Base-by-base conservation (phyloP, 2,329 filamentous ascomycete species). In the Grosmannia serpens region DNA sequence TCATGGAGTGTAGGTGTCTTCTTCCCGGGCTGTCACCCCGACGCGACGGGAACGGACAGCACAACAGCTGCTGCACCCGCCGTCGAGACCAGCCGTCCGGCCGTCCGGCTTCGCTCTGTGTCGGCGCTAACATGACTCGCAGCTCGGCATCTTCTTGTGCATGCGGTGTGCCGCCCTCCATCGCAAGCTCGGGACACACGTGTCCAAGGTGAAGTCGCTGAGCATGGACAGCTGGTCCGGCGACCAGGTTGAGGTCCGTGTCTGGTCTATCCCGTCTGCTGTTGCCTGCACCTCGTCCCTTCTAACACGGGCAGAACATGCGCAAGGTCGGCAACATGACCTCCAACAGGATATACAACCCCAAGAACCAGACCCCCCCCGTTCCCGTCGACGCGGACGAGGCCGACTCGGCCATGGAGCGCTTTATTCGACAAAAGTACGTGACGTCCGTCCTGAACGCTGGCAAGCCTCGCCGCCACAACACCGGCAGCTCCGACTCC, bases 181-280 rank as follows among this genome's bases (percentile, higher is more conserved):
- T 76, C 89, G 94, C 69, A 97, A 97, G 74, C 79, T 99, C 68
- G 94, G 94, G 62, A 97, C 94, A 47, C 94, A 99, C 73, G 90
- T 99, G 63, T 96, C 91, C 64, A 99, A 99, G 73, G 91, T 99
- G 77, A 99, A 99, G 74, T 97, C 91, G 44, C 74, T 99, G 75
- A 97, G 88, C 72, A 97, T 99, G 91, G 94, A 99, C 74, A 94
- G 87, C 65, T 99, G 94, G 94, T 85, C 88, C 54, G 86, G 87
- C 68, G 94, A 97, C 61, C 94, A 99, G 75, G 91, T 99, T 63
- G 94, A 99, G 74, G 91, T 96, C 77, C 74, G 82, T 73, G 41
- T 29, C 8, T 10, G 60, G 41, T 33, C n/a, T n/a, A n/a, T n/a
- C 26, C 17, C 11, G 7, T 3, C 17, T 38, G 1, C 15, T 47